Conservation (phyloP, 768 basidiomycete species). For the Collybia nuda region DNA sequence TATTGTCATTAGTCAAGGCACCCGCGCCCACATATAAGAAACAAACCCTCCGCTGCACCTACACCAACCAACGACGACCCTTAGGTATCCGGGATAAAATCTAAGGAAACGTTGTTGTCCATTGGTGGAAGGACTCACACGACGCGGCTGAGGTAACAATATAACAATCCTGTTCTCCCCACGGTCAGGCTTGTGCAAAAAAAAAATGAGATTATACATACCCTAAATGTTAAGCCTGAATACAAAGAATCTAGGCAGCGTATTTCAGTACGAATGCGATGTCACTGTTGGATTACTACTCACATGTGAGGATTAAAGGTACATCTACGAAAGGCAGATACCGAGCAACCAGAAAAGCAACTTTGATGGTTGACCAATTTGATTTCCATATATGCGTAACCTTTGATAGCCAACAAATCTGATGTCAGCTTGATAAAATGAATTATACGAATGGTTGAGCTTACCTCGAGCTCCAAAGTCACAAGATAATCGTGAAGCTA, state of each 20-base stretch:
- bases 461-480: too few relatives aligned
- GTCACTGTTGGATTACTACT: background rate
- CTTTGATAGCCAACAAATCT: conserved; percentile 4
- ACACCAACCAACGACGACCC: conserved; percentile 6
- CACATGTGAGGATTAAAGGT: conserved; percentile 16
- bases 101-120: too few relatives aligned
- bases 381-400: conserved; percentile 22
- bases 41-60: conserved; percentile 10
- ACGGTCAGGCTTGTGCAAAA: too few relatives aligned
- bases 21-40: too few relatives aligned
- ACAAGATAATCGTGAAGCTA: too few relatives aligned
- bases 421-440: too few relatives aligned
- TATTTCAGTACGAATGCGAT: background rate
- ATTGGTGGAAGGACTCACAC: background rate
- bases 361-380: conserved; percentile 19
- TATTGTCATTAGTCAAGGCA: background rate
- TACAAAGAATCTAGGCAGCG: background rate
- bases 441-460: too few relatives aligned
- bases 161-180: too few relatives aligned
- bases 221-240: background rate
- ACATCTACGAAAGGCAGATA: conserved; percentile 25
- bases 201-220: too few relatives aligned
- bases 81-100: background rate
- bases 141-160: background rate
- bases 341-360: conserved; percentile 21